These are phyloP conservation scores for Drosera capensis DNA, from an alignment of 148 eudicot species.

Conservation along the genomic window DNA sequence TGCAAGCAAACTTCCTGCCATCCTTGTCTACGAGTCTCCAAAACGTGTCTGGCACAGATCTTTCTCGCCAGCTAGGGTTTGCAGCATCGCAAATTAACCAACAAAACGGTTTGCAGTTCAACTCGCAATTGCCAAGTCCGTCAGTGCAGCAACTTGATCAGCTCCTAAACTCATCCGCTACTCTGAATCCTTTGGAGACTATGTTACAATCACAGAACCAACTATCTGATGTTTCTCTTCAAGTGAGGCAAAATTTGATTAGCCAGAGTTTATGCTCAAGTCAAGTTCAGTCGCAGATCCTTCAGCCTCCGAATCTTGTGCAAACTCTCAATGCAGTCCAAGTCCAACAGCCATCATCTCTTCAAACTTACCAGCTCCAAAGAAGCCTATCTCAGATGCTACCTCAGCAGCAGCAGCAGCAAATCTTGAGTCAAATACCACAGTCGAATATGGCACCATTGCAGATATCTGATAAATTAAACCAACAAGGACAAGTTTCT, in stretches of 20 bases:
- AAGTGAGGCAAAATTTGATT: constrained; percentile 31
- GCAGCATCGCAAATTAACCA: constrained; percentile 42
- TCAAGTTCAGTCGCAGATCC: constrained; percentile 44
- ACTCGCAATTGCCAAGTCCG: constrained; percentile 36
- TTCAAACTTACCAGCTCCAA: constrained; percentile 40
- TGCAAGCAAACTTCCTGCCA: constrained; percentile 44
- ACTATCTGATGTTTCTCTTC: constrained; percentile 38
- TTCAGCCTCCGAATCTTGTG: constrained; percentile 26
- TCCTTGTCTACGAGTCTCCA: constrained; percentile 43
- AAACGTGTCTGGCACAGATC: constrained; percentile 32
- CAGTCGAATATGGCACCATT: constrained; percentile 30
- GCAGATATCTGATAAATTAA: constrained; percentile 36
- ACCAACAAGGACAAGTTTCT: constrained; percentile 35
- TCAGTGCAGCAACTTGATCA: constrained; percentile 49
- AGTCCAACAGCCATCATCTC: constrained; percentile 38
- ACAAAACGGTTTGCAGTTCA: constrained; percentile 47
- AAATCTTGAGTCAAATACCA: constrained; percentile 28
- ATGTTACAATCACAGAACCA: constrained; percentile 47
- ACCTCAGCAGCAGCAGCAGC: constrained; percentile 36
- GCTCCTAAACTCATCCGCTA: constrained; percentile 45
- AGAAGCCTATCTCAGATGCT: constrained; percentile 30
- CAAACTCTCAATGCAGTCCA: constrained; percentile 40
- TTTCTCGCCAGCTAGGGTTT: constrained; percentile 52
- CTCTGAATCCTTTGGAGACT: constrained; percentile 28
- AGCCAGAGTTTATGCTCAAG: constrained; percentile 29